These are phyloP conservation scores for Xylaria sp. DNA, from an alignment of 2,329 filamentous ascomycete genomes.

Conservation along the genomic window DNA sequence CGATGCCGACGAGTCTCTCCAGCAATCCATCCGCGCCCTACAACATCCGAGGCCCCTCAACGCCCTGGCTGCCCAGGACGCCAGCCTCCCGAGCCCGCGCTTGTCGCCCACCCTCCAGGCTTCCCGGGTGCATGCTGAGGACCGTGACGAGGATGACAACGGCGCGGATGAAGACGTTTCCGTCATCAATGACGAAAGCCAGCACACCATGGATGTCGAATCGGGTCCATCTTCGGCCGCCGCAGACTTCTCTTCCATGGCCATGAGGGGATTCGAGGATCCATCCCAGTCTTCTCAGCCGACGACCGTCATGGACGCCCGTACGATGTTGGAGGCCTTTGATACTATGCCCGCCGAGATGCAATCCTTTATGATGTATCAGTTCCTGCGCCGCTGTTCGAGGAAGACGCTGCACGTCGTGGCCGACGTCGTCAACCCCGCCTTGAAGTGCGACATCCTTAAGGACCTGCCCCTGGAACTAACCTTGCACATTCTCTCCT, in stretches of 20 bases:
- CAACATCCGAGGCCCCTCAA: slow-evolving; percentile 61
- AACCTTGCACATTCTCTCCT: slow-evolving; percentile 83
- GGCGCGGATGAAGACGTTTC: slow-evolving; percentile 44
- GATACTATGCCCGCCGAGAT: slow-evolving; percentile 88
- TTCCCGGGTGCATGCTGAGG: slow-evolving; percentile 49
- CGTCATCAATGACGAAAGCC: slow-evolving; percentile 44
- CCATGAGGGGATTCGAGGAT: slow-evolving; percentile 31
- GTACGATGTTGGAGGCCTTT: slow-evolving; percentile 83
- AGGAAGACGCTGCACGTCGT: slow-evolving; percentile 88
- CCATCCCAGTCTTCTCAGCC: slow-evolving; percentile 37
- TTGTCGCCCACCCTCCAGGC: slow-evolving; percentile 89
- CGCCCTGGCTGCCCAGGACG: slow-evolving; percentile 77
- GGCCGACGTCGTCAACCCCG: slow-evolving; percentile 88
- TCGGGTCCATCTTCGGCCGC: slow-evolving; percentile 26
- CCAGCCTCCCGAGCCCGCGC: slow-evolving; percentile 91
- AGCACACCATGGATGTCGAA: slow-evolving; percentile 44
- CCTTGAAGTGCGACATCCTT: slow-evolving; percentile 92
- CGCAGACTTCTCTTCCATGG: slow-evolving; percentile 29
- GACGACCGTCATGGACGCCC: slow-evolving; percentile 71
- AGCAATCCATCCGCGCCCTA: slow-evolving; percentile 49
- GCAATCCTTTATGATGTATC: slow-evolving; percentile 96
- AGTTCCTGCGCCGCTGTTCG: slow-evolving; percentile 84
- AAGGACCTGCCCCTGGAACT: slow-evolving; percentile 82
- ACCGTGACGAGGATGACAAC: slow-evolving; percentile 47
- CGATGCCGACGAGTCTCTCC: slow-evolving; percentile 54